Evolutionary conservation across 768 basidiomycete species (phyloP), one percentile per base, ranked within the genome.

Genomic region (Suillus weaverae): DNA sequence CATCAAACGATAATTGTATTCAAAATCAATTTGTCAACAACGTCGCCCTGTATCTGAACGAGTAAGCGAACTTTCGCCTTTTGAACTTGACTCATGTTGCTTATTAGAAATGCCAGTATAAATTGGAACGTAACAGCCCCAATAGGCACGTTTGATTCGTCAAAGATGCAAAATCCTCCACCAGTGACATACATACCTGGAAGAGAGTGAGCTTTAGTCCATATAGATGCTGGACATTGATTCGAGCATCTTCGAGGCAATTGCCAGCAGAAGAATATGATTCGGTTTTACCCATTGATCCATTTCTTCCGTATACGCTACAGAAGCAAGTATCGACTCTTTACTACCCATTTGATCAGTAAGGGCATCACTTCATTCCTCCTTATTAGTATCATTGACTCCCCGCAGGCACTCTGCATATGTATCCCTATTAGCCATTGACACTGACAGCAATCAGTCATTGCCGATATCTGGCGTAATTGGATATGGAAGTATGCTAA

Each of bases 301-400:
- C 62, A 13, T 63, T 56, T 56, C 62, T 63, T 56, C 62, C 62
- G 35, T 56, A 63, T 44, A 63, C 62, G 22, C 2, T 35, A 36
- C 33, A 63, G 22, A 63, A 63, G 30, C 22, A 63, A 56, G 22
- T 3, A n/a, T 63, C 39, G 36, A 63, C 39, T 32, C 44, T 63
- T 16, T 63, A 55, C 22, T 63, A 63, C 22, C 62, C 62, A 9
- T 63, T 63, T 44, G 62, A 63, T 41, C 33, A 56, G 53, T 63
- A 30, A 63, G 35, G 13, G 26, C 38, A 9, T 38, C 30, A 16
- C 33, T 32, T 18, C 32, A 22, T 36, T 56, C n/a, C n/a, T 41
- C 50, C 8, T 51, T 22, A 38, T 56, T 41, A 11, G 32, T 4
- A 16, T 54, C 14, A 36, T 56, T 56, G 32, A 30, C 22, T 41